These are phyloP conservation scores for Beta lomatogona DNA, from an alignment of 179 eudicot genomes.

Conservation along the genomic window DNA sequence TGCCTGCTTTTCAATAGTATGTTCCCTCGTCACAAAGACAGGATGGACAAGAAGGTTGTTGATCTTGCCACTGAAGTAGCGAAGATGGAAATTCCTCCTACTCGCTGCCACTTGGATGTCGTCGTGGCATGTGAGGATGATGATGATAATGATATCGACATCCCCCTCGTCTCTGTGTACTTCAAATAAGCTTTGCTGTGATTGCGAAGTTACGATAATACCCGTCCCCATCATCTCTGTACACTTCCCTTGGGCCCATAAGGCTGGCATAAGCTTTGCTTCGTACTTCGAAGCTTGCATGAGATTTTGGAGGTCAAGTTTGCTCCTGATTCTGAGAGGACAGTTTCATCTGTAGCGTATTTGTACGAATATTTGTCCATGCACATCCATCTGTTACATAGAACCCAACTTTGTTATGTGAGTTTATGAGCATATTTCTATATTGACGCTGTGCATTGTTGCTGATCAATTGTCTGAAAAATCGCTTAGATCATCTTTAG, in stretches of 20 bases:
- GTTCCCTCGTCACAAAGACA: slow-evolving; percentile 76
- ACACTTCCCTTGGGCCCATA: slow-evolving; percentile 20
- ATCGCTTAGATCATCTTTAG: too few relatives aligned
- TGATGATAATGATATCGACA: slow-evolving; percentile 73
- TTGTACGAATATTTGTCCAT: background rate
- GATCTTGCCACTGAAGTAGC: slow-evolving; percentile 83
- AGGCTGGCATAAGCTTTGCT: slow-evolving; percentile 8
- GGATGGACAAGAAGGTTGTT: slow-evolving; percentile 77
- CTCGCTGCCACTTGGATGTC: slow-evolving; percentile 74
- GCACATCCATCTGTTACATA: slow-evolving; percentile 15
- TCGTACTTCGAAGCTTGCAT: slow-evolving; percentile 2
- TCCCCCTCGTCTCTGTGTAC: slow-evolving; percentile 71
- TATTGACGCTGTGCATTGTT: background rate
- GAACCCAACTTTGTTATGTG: background rate
- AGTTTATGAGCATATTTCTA: slow-evolving; percentile 2
- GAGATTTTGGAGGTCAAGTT: slow-evolving; percentile 4
- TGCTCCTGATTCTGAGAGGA: slow-evolving; percentile 2
- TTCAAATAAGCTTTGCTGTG: slow-evolving; percentile 30
- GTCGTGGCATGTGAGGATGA: slow-evolving; percentile 94
- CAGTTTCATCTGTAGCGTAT: background rate
- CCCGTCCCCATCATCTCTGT: slow-evolving; percentile 68
- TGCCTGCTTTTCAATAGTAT: slow-evolving; percentile 77
- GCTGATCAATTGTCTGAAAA: too few relatives aligned
- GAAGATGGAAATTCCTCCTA: slow-evolving; percentile 68
- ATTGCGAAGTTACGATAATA: slow-evolving; percentile 31